Conservation (phyloP, 805 yeast genomes). For the Priceomyces haplophilus region DNA sequence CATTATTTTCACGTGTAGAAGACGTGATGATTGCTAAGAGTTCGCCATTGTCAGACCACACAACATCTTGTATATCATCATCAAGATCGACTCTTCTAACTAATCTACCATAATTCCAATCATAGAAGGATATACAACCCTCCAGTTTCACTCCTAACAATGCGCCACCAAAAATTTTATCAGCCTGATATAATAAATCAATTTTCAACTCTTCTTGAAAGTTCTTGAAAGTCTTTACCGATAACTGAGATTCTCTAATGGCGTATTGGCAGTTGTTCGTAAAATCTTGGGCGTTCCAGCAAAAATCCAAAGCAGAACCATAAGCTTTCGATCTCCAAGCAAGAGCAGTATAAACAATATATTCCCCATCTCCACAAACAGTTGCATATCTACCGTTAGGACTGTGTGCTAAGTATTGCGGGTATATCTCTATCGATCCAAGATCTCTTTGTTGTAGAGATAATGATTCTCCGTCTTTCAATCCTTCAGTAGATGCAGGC, state of each 20-base stretch:
- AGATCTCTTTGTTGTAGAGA: conserved; percentile 81
- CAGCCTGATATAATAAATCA: conserved; percentile 69
- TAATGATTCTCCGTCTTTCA: conserved; percentile 78
- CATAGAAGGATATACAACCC: conserved; percentile 83
- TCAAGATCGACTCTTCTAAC: conserved; percentile 86
- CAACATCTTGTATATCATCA: conserved; percentile 68
- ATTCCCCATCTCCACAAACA: conserved; percentile 97
- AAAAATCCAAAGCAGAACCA: conserved; percentile 87
- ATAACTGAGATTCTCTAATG: conserved; percentile 63
- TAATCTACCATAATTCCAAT: conserved; percentile 84
- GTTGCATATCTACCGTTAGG: conserved; percentile 97
- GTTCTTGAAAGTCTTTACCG: conserved; percentile 73
- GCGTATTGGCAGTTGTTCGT: conserved; percentile 73
- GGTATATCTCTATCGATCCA: conserved; percentile 92
- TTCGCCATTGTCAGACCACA: conserved; percentile 95
- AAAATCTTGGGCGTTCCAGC: conserved; percentile 81
- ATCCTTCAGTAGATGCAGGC: conserved; percentile 55
- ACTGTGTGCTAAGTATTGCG: conserved; percentile 82
- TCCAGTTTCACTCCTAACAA: conserved; percentile 80
- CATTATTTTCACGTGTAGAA: conserved; percentile 19
- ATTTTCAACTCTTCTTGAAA: conserved; percentile 74
- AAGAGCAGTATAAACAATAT: conserved; percentile 89
- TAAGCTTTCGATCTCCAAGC: conserved; percentile 97
- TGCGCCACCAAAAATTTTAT: conserved; percentile 85
- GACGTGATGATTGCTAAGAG: conserved; percentile 65